Conservation (phyloP, 1,284 basidiomycete species). For the Malassezia restricta region DNA sequence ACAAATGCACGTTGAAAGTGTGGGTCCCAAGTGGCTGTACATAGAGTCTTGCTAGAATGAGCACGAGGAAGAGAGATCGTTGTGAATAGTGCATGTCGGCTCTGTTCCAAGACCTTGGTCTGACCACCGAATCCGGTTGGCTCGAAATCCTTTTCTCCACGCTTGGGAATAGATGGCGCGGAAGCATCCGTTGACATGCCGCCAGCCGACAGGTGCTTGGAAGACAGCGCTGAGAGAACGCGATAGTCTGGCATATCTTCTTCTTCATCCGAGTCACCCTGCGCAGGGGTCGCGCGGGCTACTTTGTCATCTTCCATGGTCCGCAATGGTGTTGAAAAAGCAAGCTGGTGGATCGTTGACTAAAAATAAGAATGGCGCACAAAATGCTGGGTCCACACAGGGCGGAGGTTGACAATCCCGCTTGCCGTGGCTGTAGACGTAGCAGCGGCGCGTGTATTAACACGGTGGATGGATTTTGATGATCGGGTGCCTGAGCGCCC, state of each 20-base stretch:
- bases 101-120: constrained; percentile 66
- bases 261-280: constrained; percentile 8
- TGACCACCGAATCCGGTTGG: constrained; percentile 56
- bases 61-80: constrained; percentile 59
- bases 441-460: neutral
- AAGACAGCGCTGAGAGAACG: constrained; percentile 9
- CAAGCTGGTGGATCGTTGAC: neutral
- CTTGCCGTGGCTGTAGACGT: no score
- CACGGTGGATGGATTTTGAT: neutral
- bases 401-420: no score
- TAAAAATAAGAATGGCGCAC: neutral
- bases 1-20: constrained; percentile 26
- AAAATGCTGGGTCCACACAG: no score
- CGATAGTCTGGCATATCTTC: constrained; percentile 18
- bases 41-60: constrained; percentile 22
- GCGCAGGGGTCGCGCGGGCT: neutral
- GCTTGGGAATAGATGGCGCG: constrained; percentile 28
- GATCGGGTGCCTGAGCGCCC: constrained; percentile 7
- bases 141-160: constrained; percentile 56
- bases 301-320: constrained; percentile 11
- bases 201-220: neutral
- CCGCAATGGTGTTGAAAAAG: neutral
- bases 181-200: neutral
- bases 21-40: constrained; percentile 30
- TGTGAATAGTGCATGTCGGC: constrained; percentile 71